Evolutionary conservation across 2,329 filamentous ascomycete genomes (phyloP), one percentile per base, ranked within the genome.

Genomic region (Colletotrichum siamense): DNA sequence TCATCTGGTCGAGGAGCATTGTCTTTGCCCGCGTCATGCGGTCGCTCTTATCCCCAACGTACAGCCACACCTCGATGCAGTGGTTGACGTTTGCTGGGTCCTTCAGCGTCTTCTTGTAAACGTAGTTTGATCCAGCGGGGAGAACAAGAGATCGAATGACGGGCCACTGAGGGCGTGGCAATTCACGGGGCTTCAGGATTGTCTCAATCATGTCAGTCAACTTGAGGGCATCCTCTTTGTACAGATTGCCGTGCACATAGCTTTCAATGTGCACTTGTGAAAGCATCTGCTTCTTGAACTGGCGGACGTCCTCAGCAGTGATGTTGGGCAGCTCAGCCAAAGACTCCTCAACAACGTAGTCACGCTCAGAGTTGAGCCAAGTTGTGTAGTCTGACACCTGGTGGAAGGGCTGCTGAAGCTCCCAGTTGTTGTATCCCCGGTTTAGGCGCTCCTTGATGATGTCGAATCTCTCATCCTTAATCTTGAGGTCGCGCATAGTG

Each of bases 41-140:
- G 81, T 98, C 93, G 5, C 91, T 89, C 78, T 92, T 91, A 78
- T 92, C 90, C 24, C 95, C 94, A 63, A 95, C 88, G 74, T 92
- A 93, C 12, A 96, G 88, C 81, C 93, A 93, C 77, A 95, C 96
- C 82, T 96, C 95, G 69, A 97, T 93, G 79, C 94, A 96, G 83
- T 96, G 93, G 82, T 97, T 97, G 81, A 99, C 93, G 80, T 99
- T 99, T 49, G 94, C 95, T 0, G 95, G 94, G 81, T 99, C 96
- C 81, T 94, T 94, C 62, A 99, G 88, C 0, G 91, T 92, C 81
- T 94, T 95, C 83, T 94, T 92, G 85, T 95, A 99, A 76, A 97
- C 89, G 81, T 92, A 96, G 85, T 98, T 98, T 80, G 93, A 93
- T 13, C 96, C 96, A 1, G 92, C 89, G 4, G 95, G 95, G 62